phyloP scores from a whole-genome alignment of 2,329 filamentous ascomycete species.

The Venturia oleaginea region DNA sequence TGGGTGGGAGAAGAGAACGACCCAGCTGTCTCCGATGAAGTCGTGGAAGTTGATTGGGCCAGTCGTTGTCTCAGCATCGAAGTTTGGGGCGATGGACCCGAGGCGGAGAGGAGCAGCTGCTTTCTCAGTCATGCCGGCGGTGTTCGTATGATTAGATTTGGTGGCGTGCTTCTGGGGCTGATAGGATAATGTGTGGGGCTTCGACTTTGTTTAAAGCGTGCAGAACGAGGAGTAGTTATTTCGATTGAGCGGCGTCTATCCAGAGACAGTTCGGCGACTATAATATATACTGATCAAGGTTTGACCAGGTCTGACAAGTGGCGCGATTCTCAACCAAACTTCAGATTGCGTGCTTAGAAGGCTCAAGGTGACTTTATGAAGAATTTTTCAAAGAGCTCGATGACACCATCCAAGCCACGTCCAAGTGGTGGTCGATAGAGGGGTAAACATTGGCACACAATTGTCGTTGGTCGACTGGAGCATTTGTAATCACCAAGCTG shows the following conservation, averaged over 20 bases:
- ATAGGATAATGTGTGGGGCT: background rate
- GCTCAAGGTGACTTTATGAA: background rate
- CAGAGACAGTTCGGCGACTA: conserved; percentile 1
- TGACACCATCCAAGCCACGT: conserved; percentile 2
- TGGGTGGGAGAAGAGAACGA: conserved; percentile 63
- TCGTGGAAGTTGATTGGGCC: conserved; percentile 63
- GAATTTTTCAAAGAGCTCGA: background rate
- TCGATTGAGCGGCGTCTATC: background rate
- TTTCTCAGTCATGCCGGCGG: background rate
- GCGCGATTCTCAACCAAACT: background rate
- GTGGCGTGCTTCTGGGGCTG: background rate
- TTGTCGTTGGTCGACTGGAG: too few species aligned
- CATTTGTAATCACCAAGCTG: too few species aligned
- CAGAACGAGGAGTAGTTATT: background rate
- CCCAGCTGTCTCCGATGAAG: conserved; percentile 62
- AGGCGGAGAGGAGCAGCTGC: conserved; percentile 43
- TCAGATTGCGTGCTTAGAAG: conserved; percentile 4
- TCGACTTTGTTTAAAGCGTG: background rate
- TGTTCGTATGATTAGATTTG: background rate
- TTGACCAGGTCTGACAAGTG: background rate
- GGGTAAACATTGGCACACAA: background rate
- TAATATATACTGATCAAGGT: conserved; percentile 4
- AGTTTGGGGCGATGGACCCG: conserved; percentile 59
- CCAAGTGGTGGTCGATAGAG: background rate
- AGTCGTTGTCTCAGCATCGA: conserved; percentile 57